Conservation (phyloP, 2,329 filamentous ascomycete genomes). For the Microdochium bolleyi region DNA sequence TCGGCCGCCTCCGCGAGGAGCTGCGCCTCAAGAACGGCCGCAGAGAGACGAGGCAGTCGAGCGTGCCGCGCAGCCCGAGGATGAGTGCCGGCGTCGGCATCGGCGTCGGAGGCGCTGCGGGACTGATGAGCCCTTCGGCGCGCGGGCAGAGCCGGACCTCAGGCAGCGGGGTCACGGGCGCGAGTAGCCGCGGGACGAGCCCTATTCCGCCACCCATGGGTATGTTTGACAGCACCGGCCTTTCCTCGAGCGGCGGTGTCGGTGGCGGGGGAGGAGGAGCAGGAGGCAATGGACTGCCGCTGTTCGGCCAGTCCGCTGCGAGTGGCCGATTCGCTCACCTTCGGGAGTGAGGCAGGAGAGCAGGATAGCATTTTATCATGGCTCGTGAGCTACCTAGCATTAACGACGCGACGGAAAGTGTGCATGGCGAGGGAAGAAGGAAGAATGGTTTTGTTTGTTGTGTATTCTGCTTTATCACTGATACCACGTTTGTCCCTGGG, state of each 20-base stretch:
- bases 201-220: slow-evolving; percentile 27
- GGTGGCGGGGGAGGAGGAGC: too few species aligned
- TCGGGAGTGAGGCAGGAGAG: slow-evolving; percentile 7
- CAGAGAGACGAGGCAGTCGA: slow-evolving; percentile 46
- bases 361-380: too few species aligned
- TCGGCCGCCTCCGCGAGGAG: slow-evolving; percentile 40
- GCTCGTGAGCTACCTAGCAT: too few species aligned
- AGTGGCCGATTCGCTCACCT: slow-evolving; percentile 15
- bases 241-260: slow-evolving; percentile 11
- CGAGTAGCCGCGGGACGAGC: slow-evolving; percentile 42
- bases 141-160: slow-evolving; percentile 1
- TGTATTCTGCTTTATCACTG: too few species aligned
- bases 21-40: slow-evolving; percentile 38
- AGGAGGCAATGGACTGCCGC: too few species aligned
- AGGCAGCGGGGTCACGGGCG: slow-evolving; percentile 16
- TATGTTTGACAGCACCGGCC: slow-evolving; percentile 15
- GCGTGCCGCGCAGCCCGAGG: slow-evolving; percentile 50
- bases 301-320: slow-evolving; percentile 26
- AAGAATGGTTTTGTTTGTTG: background rate
- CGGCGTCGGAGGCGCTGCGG: slow-evolving; percentile 11
- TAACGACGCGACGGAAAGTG: too few species aligned
- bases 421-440: too few species aligned
- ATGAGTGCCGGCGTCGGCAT: slow-evolving; percentile 10
- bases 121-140: slow-evolving; percentile 42
- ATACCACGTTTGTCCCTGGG: too few species aligned